These are phyloP conservation scores for Rhizopus sp. DNA, from an alignment of 371 early-diverging fungal species.

Conservation along the genomic window DNA sequence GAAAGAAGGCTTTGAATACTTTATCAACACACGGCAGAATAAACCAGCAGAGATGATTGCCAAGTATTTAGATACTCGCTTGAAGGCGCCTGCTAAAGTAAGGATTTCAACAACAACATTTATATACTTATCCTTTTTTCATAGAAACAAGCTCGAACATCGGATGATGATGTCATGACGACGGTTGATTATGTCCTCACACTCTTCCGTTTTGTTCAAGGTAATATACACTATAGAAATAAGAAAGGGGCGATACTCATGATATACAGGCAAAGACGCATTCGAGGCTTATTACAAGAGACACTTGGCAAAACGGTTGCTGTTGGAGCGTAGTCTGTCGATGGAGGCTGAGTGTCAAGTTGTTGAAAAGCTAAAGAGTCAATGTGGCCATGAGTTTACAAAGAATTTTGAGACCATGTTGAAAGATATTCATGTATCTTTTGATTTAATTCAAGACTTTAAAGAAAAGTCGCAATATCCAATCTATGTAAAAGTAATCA, in stretches of 20 bases:
- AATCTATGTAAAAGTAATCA: constrained; percentile 79
- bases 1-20: constrained; percentile 85
- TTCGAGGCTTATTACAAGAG: constrained; percentile 96
- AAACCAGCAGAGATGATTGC: constrained; percentile 92
- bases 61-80: constrained; percentile 71
- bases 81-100: constrained; percentile 54
- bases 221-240: constrained; percentile 15
- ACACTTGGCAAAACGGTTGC: constrained; percentile 85
- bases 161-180: constrained; percentile 57
- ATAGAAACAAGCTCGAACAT: background rate
- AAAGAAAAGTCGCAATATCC: constrained; percentile 51
- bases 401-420: constrained; percentile 93
- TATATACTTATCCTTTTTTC: background rate
- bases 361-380: constrained; percentile 78
- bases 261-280: constrained; percentile 75
- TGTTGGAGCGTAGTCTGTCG: constrained; percentile 75
- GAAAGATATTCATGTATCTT: constrained; percentile 82
- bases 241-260: background rate
- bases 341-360: constrained; percentile 85
- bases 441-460: constrained; percentile 64
- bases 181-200: constrained; percentile 71
- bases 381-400: constrained; percentile 90
- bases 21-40: constrained; percentile 82
- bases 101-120: background rate
- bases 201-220: constrained; percentile 88